Conservation (phyloP, 2,329 filamentous ascomycete genomes). For the Coleophoma cylindrospora region DNA sequence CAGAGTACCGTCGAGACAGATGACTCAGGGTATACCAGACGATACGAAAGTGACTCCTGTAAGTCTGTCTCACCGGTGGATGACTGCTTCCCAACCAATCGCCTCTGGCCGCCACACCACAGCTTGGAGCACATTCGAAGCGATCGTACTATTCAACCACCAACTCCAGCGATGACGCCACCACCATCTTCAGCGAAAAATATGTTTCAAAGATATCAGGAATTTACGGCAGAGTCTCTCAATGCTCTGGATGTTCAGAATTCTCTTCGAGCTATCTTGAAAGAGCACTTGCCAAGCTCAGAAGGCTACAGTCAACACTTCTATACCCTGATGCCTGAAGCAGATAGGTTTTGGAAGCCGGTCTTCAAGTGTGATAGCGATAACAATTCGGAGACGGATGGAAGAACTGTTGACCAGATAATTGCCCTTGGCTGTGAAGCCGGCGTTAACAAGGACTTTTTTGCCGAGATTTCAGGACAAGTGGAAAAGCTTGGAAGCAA, state of each 20-base stretch:
- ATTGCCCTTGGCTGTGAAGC: constrained; percentile 54
- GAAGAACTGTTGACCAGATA: constrained; percentile 48
- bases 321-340: constrained; percentile 42
- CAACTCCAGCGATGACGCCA: constrained; percentile 10
- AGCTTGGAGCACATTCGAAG: not conserved
- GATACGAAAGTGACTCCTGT: constrained; percentile 8
- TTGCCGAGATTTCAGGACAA: constrained; percentile 41
- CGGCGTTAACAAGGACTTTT: constrained; percentile 45
- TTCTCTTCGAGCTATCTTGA: constrained; percentile 47
- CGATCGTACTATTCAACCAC: not conserved
- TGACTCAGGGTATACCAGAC: constrained; percentile 2
- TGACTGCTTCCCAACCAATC: constrained; percentile 5
- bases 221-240: constrained; percentile 35
- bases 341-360: constrained; percentile 31
- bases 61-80: not conserved
- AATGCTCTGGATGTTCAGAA: constrained; percentile 53
- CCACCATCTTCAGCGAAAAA: not conserved
- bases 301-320: constrained; percentile 43
- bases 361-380: constrained; percentile 21
- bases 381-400: constrained; percentile 18
- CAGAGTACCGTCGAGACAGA: constrained; percentile 5
- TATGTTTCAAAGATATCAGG: constrained; percentile 34
- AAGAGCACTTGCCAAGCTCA: constrained; percentile 43
- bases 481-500: constrained; percentile 51
- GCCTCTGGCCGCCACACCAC: constrained; percentile 3